phyloP scores from a whole-genome alignment of 139 green algal genomes.

The Coelastrella sp. region DNA sequence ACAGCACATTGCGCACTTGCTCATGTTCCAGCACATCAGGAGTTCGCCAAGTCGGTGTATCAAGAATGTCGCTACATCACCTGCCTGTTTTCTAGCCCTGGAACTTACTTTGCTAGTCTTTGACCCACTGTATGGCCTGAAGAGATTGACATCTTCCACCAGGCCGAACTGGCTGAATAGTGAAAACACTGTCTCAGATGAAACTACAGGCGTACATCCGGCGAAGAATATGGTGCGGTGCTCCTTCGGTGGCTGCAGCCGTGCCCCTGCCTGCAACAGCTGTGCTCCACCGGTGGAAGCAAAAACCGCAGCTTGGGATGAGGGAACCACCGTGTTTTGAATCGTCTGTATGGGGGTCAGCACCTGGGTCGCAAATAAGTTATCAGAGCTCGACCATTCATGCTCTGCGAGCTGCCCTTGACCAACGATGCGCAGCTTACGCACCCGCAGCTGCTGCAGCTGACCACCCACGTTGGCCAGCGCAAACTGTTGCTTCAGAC shows the following conservation, averaged over 20 bases:
- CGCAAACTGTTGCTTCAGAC: background rate
- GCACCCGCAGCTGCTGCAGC: background rate
- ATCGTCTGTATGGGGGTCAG: background rate
- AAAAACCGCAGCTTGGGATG: background rate
- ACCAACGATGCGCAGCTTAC: background rate
- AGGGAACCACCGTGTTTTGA: background rate
- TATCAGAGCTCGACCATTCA: background rate
- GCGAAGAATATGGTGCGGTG: constrained; percentile 40
- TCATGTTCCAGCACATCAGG: too few species aligned
- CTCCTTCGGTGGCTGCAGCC: background rate
- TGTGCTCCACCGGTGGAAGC: background rate
- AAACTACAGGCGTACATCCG: constrained; percentile 12
- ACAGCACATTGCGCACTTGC: too few species aligned
- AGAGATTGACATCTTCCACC: constrained; percentile 33
- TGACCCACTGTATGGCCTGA: constrained; percentile 6
- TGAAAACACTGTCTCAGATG: background rate
- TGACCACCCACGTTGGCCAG: background rate
- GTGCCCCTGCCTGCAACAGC: background rate
- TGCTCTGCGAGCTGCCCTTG: background rate
- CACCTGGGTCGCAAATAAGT: background rate
- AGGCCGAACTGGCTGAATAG: constrained; percentile 32
- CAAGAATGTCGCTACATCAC: too few species aligned
- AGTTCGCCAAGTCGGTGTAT: too few species aligned
- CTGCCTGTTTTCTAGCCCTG: background rate
- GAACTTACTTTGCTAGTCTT: constrained; percentile 22